Evolutionary conservation across 2,329 filamentous ascomycete genomes (phyloP), one percentile per base, ranked within the genome.

Genomic region (Cladosporium sphaerospermum): DNA sequence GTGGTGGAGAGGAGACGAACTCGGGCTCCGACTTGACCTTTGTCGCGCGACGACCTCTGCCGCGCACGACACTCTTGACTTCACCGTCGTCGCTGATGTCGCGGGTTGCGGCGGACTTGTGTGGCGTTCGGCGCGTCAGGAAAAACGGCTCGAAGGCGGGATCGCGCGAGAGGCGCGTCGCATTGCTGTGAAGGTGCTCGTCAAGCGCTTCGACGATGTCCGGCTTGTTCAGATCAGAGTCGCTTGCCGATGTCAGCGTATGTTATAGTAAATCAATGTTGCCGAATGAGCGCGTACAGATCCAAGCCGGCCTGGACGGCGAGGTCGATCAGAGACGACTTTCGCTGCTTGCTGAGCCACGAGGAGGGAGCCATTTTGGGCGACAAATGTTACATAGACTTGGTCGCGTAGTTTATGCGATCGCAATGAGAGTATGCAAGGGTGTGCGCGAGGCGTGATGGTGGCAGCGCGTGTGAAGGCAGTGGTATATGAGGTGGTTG

Each of bases 141-240:
- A 88, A 96, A 78, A 89, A 96, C 56, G 86, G 83, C 56, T 79
- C 73, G 67, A 96, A 81, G 52, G 75, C 76, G 52, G 83, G 72
- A 59, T 90, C 81, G 54, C 75, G 75, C 49, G 79, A 76, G 66
- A 88, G 85, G 56, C 77, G 78, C 58, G 80, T 75, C 61, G 81
- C 77, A 73, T 96, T 86, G 57, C 80, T 77, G 60, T 82, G 78
- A 43, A 95, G 80, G 71, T 83, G 84, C 44, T 84, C 79, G 62
- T 95, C 87, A 58, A 95, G 81, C 42, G 80, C 80, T 55, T 78
- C 70, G 66, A 92, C 88, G 56, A 97, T 81, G 45, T 96, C 89
- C 59, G 78, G 76, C 73, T 96, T 96, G 70, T 86, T 87, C 59
- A 85, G 74, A 53, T 78, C 76, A 60, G 88, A 83, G 18, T 62